Base-by-base conservation (phyloP, 2,329 filamentous ascomycete genomes). In the Cercospora sp. region DNA sequence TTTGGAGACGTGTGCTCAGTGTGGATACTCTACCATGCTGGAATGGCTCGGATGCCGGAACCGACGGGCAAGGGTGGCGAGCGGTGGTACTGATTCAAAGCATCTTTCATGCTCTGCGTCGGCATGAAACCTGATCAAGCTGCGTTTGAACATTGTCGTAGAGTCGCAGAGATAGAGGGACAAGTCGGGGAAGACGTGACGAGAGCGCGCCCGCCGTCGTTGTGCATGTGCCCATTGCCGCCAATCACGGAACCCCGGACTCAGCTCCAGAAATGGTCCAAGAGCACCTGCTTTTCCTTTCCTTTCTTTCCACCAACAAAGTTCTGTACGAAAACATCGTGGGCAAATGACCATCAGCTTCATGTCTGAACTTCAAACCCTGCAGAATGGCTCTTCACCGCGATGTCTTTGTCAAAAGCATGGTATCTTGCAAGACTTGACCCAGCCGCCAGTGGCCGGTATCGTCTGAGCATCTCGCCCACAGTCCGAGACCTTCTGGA, bases 21-120 rank as follows among this genome's bases (percentile, higher is more conserved):
- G 60, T 62, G 60, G 60, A 51, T 62, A 62, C 60, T 45, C 18
- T 62, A 45, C 33, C 58, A 39, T 60, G 31, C 60, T 62, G 60
- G 60, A 62, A 62, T 62, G 60, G 60, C 36, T 62, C 60, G 60
- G 60, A 62, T 62, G 36, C 42, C 42, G 36, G 60, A 45, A 30
- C 39, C 60, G 60, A 62, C 28, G 23, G 42, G 33, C 36, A 60
- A 23, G 58, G 58, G 13, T 39, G 31, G 31, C 58, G 58, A 53
- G 23, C 12, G 20, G 6, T 53, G 23, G 48, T 53, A 13, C 23
- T 53, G 48, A 53, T 26, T n/a, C 48, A 26, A 28, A n/a, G 13
- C 48, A 53, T 28, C 48, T 26, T 9, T 53, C 48, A 53, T 53
- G 48, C 48, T 53, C 48, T 53, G 48, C 48, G 8, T 23, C 23